Evolutionary conservation across 2,329 filamentous ascomycete species (phyloP).

Genomic region (Hypoxylon sp.): DNA sequence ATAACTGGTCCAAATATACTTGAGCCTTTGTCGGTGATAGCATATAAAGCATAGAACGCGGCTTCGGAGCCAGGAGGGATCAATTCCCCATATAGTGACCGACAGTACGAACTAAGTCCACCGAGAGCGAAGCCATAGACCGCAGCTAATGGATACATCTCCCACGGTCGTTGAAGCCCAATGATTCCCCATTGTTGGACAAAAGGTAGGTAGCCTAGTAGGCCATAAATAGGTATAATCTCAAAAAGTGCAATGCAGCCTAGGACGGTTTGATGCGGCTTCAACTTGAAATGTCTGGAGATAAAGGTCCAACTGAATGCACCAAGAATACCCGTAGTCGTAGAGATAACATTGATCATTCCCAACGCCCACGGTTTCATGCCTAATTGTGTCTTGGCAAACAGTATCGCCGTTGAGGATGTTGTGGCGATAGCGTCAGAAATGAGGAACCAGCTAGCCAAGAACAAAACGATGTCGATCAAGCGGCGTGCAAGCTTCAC

Average conservation of each 20-base stretch:
- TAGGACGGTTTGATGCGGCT: slow-evolving; percentile 89
- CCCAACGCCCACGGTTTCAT: slow-evolving; percentile 92
- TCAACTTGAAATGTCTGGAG: slow-evolving; percentile 77
- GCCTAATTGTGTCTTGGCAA: slow-evolving; percentile 91
- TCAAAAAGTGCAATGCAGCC: slow-evolving; percentile 94
- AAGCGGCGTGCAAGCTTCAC: slow-evolving; percentile 80
- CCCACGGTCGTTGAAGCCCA: slow-evolving; percentile 94
- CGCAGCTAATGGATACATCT: slow-evolving; percentile 93
- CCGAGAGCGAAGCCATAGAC: slow-evolving; percentile 95
- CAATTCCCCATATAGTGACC: slow-evolving; percentile 91
- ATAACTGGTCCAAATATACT: slow-evolving; percentile 95
- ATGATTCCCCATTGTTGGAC: slow-evolving; percentile 81
- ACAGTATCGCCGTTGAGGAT: slow-evolving; percentile 92
- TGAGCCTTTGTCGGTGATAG: slow-evolving; percentile 96
- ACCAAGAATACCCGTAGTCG: slow-evolving; percentile 84
- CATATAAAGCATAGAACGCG: slow-evolving; percentile 96
- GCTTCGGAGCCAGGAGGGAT: slow-evolving; percentile 96
- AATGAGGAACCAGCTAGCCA: slow-evolving; percentile 93
- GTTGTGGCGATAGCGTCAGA: slow-evolving; percentile 96
- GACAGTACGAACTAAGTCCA: slow-evolving; percentile 92
- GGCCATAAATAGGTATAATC: slow-evolving; percentile 90
- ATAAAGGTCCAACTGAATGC: slow-evolving; percentile 91
- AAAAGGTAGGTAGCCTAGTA: slow-evolving; percentile 88
- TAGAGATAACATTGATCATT: slow-evolving; percentile 94
- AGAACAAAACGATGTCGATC: slow-evolving; percentile 81